Conservation (phyloP, 2,329 filamentous ascomycete species). For the Calonectria honghensis region DNA sequence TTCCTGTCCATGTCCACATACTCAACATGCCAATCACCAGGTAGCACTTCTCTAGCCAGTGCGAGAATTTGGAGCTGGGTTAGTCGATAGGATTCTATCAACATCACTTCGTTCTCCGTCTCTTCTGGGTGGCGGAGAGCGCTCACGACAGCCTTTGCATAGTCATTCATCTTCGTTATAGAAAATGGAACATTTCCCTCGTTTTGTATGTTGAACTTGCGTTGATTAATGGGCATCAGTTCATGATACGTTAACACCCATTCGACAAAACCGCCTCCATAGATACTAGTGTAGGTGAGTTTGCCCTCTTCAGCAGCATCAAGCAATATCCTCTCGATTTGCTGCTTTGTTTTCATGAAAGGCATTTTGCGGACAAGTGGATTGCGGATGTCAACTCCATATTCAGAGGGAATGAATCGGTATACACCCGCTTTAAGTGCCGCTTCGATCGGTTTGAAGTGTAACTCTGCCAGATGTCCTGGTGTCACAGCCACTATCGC, state of each 20-base stretch:
- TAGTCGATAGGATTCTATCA: background rate
- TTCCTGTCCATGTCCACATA: constrained; percentile 2
- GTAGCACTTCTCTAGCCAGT: background rate
- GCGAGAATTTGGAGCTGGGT: constrained; percentile 2
- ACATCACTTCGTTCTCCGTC: constrained; percentile 7
- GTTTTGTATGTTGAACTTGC: constrained; percentile 2
- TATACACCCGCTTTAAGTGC: constrained; percentile 3
- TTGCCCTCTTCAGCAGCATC: background rate
- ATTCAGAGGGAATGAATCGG: constrained; percentile 7
- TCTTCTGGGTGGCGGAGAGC: constrained; percentile 6
- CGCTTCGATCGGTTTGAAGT: constrained; percentile 5
- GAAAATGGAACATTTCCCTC: background rate
- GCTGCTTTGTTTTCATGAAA: background rate
- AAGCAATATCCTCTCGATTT: background rate
- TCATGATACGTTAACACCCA: background rate
- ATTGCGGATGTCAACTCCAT: background rate
- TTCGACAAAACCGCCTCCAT: background rate
- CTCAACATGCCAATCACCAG: background rate
- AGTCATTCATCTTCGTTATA: constrained; percentile 1
- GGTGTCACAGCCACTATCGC: background rate
- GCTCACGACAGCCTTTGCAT: background rate
- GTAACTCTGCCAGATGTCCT: constrained; percentile 1
- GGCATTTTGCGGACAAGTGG: constrained; percentile 2
- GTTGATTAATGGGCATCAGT: background rate
- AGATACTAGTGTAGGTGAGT: background rate